Base-by-base conservation (phyloP, 257 asterid species). In the Plantago ovata region DNA sequence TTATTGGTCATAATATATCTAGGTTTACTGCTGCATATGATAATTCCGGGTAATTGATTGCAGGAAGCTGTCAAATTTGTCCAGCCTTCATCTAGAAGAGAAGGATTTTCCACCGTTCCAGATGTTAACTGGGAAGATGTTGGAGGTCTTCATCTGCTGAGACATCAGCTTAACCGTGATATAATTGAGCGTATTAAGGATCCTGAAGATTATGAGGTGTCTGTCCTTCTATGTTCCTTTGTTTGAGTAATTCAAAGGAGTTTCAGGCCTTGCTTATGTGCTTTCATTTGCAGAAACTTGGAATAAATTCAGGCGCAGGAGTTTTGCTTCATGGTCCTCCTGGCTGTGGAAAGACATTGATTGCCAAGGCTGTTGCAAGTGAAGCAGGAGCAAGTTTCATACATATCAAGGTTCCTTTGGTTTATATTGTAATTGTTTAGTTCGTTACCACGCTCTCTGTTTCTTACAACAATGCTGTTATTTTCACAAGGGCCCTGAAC, bases 261-360 rank as follows among this genome's bases (percentile, higher is more conserved):
- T 47, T 55, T 53, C 38, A 20, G 14, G 24, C 44, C 38, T 39
- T 54, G 38, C 57, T 62, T 28, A 38, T 57, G 43, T 54, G 50
- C 61, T 52, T 43, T 21, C 11, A 42, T 38, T 79, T 73, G 72
- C 77, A 91, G 98, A 72, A 74, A 38, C 78, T 81, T 58, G 95
- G 90, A 36, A 69, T 79, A 59, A 75, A 78, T 51, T 41, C 75
- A 47, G 96, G 78, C 61, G 80, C 88, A 6, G 98, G 98, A 53
- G 83, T 85, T 72, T 74, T 92, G 83, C 98, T 92, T 32, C 86
- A 83, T 75, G 96, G 98, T 53, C 98, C 98, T 65, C 98, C 98
- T 9, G 96, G 98, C 53, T 87, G 98, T 24, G 98, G 98, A 33
- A 92, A 92, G 79, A 92, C 98, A 38, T 74, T 88, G 75, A 87